Percentiles rank a stretch among this genome's conserved stretches.
These are phyloP conservation scores for Pseudomonodictys pantanalensis DNA, from an alignment of 495 filamentous ascomycete species.

Conservation along the genomic window DNA sequence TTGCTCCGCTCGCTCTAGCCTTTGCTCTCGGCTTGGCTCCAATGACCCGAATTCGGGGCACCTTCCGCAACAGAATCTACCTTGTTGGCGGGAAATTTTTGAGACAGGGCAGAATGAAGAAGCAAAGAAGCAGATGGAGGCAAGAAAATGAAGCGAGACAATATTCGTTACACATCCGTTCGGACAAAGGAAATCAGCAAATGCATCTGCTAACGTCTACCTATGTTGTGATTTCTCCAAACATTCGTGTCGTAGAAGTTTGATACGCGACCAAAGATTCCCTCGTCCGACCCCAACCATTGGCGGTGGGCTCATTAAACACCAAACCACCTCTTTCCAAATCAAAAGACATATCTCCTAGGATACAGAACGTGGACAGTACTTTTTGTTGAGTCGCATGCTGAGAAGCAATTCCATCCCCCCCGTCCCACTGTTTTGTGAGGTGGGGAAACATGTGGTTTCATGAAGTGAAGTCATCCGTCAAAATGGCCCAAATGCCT, in stretches of 20 bases:
- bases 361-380: background rate
- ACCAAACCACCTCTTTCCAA: background rate
- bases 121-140: background rate
- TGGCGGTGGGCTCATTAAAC: background rate
- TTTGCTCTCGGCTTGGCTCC: no score
- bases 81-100: background rate
- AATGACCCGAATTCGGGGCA: background rate
- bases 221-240: background rate
- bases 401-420: background rate
- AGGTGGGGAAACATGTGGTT: background rate
- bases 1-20: no score
- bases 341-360: background rate
- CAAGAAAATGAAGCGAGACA: background rate
- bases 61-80: background rate
- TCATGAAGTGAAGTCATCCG: background rate
- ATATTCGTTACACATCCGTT: background rate
- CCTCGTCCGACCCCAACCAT: background rate
- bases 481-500: background rate
- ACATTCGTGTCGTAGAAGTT: background rate
- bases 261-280: background rate
- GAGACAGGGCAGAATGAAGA: no score
- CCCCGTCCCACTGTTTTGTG: background rate
- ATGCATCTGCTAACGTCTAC: background rate
- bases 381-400: background rate
- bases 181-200: background rate